Percentiles rank a stretch among this genome's conserved stretches.
These are phyloP conservation scores for Colletotrichum godetiae DNA, from an alignment of 2,329 filamentous ascomycete genomes.

Conservation along the genomic window DNA sequence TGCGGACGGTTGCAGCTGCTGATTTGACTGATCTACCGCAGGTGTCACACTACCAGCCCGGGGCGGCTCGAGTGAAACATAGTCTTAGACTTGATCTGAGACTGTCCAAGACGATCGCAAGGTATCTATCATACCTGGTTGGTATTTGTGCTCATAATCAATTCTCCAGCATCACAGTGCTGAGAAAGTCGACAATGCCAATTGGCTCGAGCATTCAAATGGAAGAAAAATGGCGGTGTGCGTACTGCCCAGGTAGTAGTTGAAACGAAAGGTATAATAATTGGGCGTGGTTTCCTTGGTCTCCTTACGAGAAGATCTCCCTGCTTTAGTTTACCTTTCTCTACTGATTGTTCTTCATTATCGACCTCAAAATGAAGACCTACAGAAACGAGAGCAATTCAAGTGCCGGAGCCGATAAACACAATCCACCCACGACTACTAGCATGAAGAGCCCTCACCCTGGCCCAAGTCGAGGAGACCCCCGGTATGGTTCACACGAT, in stretches of 20 bases:
- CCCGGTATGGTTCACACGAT: slow-evolving; percentile 28
- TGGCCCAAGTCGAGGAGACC: slow-evolving; percentile 6
- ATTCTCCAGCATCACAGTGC: background rate
- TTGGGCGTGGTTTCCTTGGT: background rate
- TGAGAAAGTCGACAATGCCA: background rate
- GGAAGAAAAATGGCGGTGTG: background rate
- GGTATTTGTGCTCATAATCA: background rate
- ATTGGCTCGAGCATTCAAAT: background rate
- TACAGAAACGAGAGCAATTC: slow-evolving; percentile 19
- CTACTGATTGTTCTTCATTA: background rate
- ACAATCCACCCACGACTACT: background rate
- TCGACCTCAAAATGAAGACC: slow-evolving; percentile 10
- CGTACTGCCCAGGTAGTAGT: background rate
- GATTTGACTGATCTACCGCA: background rate
- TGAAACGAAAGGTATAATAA: background rate
- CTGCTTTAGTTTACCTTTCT: no score
- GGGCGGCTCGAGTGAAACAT: background rate
- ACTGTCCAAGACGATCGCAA: slow-evolving; percentile 5
- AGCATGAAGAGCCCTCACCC: background rate
- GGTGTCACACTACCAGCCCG: background rate
- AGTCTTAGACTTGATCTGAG: slow-evolving; percentile 24
- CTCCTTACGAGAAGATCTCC: no score
- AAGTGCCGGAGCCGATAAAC: background rate
- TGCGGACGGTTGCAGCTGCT: slow-evolving; percentile 16
- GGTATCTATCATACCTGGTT: background rate